Base-by-base conservation (phyloP, 108 stramenopile species). In the Cylindrotheca closterium region DNA sequence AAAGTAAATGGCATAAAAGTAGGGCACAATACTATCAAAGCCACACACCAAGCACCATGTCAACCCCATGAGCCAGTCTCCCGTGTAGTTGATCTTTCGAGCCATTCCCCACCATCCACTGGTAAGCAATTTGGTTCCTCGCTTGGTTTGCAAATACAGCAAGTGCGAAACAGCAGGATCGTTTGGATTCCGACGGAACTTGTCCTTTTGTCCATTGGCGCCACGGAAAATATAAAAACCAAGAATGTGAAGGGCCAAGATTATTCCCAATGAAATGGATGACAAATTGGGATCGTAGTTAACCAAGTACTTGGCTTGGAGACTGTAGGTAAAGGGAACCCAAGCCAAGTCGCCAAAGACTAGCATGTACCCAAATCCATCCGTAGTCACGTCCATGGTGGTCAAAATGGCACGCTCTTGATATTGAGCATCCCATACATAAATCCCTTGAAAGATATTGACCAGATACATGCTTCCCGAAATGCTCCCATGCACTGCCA, bases 351-450 rank as follows among this genome's bases (percentile, higher is more conserved):
- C 98, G 18, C 98, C 98, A 79, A 98, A 98, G 18, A 72, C 75
- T 24, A 99, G 87, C 98, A 99, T 99, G 78, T 87, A 97, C 19
- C 98, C 98, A 80, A 99, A 98, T 30, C 98, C 98, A 79, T 99
- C 98, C 28, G 96, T 98, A 30, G 97, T 99, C 67, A 99, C 97
- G 74, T 99, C 98, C 98, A 99, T 98, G 47, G 97, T 99, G 30
- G 97, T 97, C 12, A 99, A 73, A 42, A 99, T 98, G 31, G 94
- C 87, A 37, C 84, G 79, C 74, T 99, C 98, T 70, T 89, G 81
- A 79, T 87, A 97, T 47, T 96, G 77, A 15, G 94, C 89, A 70
- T 99, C 98, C 96, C 96, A 97, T 8, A 99, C 98, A 70, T 99
- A 99, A 27, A 93, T 52, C 18, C 85, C 93, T 70, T 98, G 98